Evolutionary conservation across 2,329 filamentous ascomycete species (phyloP), one percentile per base, ranked within the genome.

Genomic region (Epichloe hybrida): DNA sequence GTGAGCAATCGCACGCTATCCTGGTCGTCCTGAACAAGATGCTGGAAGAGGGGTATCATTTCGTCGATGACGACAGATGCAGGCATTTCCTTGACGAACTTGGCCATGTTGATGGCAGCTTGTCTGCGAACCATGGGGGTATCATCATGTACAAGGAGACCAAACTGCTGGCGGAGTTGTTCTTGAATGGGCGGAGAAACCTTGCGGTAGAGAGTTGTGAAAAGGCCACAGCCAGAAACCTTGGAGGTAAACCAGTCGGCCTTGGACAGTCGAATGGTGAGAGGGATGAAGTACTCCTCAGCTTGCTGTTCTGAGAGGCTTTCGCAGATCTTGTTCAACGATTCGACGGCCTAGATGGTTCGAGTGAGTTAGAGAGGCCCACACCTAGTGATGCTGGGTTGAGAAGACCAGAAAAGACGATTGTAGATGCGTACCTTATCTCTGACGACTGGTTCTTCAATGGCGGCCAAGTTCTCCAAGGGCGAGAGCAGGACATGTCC

Each of bases 171-270:
- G 64, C 93, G 81, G 53, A 98, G 83, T 61, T 84, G 84, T 72
- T 95, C 88, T 72, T 98, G 93, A 58, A 90, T 81, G n/a, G 83
- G 77, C 48, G 84, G 79, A 50, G 88, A 85, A 53, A 93, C 88
- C 75, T 94, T 95, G 62, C 83, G 85, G 75, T 98, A 98, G 57
- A 93, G 91, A 46, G 83, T 81, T 66, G 87, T 93, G 74, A 91
- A 98, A 56, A 98, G 84, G 56, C 93, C 93, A 57, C 91, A 95
- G 55, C 91, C 93, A 35, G 93, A 98, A 57, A 98, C 93, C 74
- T 97, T 98, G 57, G 93, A 97, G 52, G 93, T 98, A 71, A 98
- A 98, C 93, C 93, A 98, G 72, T 98, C 93, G 71, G 93, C 93
- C 79, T 97, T 98, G 58, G 93, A 94, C 55, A 98, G 86, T 65